Conservation (phyloP, 1,139 yeast genomes). For the Protomyces arabidopsidicola region DNA sequence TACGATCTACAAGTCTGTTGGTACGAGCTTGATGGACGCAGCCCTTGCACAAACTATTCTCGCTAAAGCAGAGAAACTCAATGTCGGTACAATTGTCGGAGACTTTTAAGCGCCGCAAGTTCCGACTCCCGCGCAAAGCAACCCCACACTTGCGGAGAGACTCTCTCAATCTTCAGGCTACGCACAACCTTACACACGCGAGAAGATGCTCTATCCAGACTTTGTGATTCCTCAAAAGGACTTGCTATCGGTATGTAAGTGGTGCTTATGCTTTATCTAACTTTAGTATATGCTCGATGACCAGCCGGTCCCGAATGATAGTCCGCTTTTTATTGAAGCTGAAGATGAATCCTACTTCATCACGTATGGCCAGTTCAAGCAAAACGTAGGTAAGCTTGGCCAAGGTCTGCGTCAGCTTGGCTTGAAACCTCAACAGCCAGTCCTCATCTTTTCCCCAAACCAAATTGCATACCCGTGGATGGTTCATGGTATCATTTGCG, state of each 20-base stretch:
- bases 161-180: too few species aligned
- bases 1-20: not conserved
- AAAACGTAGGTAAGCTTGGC: not conserved
- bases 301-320: not conserved
- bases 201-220: too few species aligned
- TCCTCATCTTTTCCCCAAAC: constrained; percentile 39
- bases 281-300: too few species aligned
- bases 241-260: too few species aligned
- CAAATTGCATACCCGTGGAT: constrained; percentile 37
- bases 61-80: not conserved
- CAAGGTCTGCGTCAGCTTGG: constrained; percentile 32
- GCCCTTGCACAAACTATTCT: not conserved
- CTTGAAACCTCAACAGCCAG: constrained; percentile 37
- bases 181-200: too few species aligned
- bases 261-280: too few species aligned
- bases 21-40: not conserved
- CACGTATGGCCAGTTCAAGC: not conserved
- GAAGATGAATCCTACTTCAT: not conserved
- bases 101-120: not conserved
- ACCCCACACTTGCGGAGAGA: too few species aligned
- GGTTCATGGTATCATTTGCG: constrained; percentile 38
- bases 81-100: not conserved
- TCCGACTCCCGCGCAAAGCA: too few species aligned
- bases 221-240: too few species aligned
- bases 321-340: constrained; percentile 12